Evolutionary conservation across 2,329 filamentous ascomycete species (phyloP).

Genomic region (Botrytis cinerea): DNA sequence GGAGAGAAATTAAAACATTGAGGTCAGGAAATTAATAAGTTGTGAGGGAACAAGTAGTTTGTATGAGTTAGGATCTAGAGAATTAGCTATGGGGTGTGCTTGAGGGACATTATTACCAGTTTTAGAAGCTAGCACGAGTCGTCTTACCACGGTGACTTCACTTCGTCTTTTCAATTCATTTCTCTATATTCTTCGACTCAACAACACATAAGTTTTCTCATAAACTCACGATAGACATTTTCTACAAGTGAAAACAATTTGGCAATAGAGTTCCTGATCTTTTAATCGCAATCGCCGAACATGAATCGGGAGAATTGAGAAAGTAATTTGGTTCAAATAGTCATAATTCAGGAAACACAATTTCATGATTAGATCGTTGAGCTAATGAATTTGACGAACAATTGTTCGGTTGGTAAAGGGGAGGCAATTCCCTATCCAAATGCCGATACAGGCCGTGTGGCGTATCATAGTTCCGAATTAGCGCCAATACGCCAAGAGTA

Average conservation of each 20-base stretch:
- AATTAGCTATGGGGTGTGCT: background rate
- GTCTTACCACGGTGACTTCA: background rate
- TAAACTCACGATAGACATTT: background rate
- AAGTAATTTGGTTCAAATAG: too few species aligned
- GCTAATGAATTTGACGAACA: background rate
- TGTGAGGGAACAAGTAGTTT: accelerated
- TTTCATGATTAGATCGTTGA: background rate
- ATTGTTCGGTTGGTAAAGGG: conserved; percentile 9
- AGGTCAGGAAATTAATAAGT: background rate
- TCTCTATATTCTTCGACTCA: background rate
- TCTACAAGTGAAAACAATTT: background rate
- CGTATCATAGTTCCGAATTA: background rate
- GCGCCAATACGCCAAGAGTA: background rate
- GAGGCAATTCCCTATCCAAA: background rate
- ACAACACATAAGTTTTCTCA: too few species aligned
- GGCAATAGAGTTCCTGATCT: background rate
- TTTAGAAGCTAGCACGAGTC: background rate
- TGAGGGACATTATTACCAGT: background rate
- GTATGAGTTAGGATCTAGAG: too few species aligned
- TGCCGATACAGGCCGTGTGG: background rate
- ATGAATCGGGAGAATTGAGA: background rate
- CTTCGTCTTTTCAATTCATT: background rate
- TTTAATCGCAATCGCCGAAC: background rate
- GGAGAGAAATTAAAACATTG: conserved; percentile 2
- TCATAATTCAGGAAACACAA: background rate